These are phyloP conservation scores for Colletotrichum camelliae DNA, from an alignment of 2,329 filamentous ascomycete species.

Conservation along the genomic window DNA sequence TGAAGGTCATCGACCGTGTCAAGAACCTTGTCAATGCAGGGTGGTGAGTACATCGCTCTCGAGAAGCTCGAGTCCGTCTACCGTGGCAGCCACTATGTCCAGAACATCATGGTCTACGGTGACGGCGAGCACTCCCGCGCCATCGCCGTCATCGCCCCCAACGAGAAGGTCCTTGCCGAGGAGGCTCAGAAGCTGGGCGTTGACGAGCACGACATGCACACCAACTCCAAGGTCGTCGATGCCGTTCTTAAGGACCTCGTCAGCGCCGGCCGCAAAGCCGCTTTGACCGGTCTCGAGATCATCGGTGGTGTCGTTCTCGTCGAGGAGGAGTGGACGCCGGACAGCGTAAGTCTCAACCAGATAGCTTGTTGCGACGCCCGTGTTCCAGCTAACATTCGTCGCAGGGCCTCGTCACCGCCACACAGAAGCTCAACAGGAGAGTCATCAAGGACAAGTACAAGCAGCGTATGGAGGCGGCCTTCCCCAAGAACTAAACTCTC, in stretches of 20 bases:
- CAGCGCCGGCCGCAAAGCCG: constrained; percentile 66
- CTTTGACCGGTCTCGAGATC: constrained; percentile 74
- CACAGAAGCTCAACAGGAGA: constrained; percentile 64
- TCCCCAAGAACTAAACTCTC: constrained; percentile 27
- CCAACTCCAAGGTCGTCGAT: constrained; percentile 67
- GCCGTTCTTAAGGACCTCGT: constrained; percentile 73
- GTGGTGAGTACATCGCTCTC: constrained; percentile 95
- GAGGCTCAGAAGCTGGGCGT: constrained; percentile 68
- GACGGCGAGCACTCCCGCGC: constrained; percentile 77
- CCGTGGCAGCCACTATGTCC: constrained; percentile 77
- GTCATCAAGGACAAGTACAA: constrained; percentile 55
- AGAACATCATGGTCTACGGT: constrained; percentile 88
- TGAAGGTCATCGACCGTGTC: constrained; percentile 92
- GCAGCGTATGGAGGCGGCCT: constrained; percentile 53
- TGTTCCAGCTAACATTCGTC: constrained; percentile 20
- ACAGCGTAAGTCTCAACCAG: constrained; percentile 67
- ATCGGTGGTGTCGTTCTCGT: constrained; percentile 78
- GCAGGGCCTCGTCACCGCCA: constrained; percentile 67
- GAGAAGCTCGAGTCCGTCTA: constrained; percentile 96
- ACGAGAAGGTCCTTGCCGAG: constrained; percentile 66
- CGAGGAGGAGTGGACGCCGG: constrained; percentile 88
- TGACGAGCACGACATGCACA: constrained; percentile 70
- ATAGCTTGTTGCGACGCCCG: background rate
- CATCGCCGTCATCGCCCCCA: constrained; percentile 78
- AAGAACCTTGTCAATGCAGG: constrained; percentile 97